phyloP scores from a whole-genome alignment of 2,329 filamentous ascomycete species.

The Aspergillus persii region DNA sequence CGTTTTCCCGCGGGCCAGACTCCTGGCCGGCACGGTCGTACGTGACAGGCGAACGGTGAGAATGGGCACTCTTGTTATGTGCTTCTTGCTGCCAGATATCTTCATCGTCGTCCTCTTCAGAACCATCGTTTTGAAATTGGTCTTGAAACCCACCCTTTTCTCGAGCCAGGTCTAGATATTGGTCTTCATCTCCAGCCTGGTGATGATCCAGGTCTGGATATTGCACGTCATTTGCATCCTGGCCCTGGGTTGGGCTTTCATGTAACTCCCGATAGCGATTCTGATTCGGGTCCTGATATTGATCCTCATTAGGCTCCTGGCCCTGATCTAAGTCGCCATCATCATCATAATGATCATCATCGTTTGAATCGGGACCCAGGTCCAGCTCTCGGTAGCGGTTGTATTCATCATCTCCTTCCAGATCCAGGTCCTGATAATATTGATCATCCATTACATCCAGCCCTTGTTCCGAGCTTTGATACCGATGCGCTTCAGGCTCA shows the following conservation, averaged over 20 bases:
- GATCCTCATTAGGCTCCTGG: background rate
- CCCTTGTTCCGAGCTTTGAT: background rate
- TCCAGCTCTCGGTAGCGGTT: background rate
- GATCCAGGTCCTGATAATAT: background rate
- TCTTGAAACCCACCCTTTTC: background rate
- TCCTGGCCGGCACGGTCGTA: conserved; percentile 20
- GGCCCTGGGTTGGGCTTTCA: background rate
- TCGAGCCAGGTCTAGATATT: background rate
- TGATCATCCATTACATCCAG: background rate
- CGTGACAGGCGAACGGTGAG: conserved; percentile 23
- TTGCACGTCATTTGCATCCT: background rate
- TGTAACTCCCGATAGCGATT: background rate
- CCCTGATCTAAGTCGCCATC: background rate
- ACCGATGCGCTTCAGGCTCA: background rate
- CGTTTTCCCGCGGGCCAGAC: conserved; percentile 34
- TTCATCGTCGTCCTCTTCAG: conserved; percentile 28
- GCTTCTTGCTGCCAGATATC: conserved; percentile 51
- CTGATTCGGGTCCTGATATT: background rate
- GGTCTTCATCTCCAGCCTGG: background rate
- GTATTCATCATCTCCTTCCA: background rate
- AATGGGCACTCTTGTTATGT: conserved; percentile 34
- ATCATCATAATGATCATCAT: background rate
- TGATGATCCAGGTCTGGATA: background rate
- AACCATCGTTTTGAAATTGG: conserved; percentile 8
- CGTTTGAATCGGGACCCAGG: background rate